phyloP scores from a whole-genome alignment of 176 grass and related monocot genomes.

The Chrysopogon serrulatus region DNA sequence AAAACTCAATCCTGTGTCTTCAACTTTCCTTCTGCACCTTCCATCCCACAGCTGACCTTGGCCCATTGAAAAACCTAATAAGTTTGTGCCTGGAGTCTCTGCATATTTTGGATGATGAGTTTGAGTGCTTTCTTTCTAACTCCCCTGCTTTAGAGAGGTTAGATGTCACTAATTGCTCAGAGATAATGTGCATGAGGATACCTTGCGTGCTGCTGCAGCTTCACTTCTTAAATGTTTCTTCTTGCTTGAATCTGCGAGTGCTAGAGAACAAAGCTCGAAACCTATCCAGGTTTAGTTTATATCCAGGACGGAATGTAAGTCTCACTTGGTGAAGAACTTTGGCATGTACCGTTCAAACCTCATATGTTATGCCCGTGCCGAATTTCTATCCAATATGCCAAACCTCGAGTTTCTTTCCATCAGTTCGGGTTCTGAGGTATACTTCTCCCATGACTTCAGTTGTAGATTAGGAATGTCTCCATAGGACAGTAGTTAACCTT shows the following conservation, averaged over 20 bases:
- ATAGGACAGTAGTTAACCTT: not conserved
- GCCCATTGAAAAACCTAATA: not conserved
- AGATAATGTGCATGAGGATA: not conserved
- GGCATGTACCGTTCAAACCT: not conserved
- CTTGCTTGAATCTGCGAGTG: not conserved
- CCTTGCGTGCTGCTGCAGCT: not conserved
- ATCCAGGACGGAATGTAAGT: not conserved
- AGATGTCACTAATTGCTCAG: not conserved
- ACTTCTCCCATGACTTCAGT: not conserved
- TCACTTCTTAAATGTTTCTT: not conserved
- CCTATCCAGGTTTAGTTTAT: not conserved
- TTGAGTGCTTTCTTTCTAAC: not conserved
- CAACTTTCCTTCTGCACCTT: not conserved
- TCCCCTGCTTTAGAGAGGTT: not conserved
- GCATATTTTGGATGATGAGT: not conserved
- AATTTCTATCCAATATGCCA: not conserved
- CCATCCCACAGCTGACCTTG: not conserved
- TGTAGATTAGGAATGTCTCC: not conserved
- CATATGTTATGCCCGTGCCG: not conserved
- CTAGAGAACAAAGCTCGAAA: not conserved
- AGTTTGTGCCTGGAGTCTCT: not conserved
- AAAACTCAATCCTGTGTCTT: not conserved
- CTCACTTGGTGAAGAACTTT: not conserved
- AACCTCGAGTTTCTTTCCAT: slow-evolving; percentile 7
- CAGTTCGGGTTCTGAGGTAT: not conserved